These are phyloP conservation scores for Vaccinium darrowii DNA, from an alignment of 148 eudicot genomes.

Conservation along the genomic window DNA sequence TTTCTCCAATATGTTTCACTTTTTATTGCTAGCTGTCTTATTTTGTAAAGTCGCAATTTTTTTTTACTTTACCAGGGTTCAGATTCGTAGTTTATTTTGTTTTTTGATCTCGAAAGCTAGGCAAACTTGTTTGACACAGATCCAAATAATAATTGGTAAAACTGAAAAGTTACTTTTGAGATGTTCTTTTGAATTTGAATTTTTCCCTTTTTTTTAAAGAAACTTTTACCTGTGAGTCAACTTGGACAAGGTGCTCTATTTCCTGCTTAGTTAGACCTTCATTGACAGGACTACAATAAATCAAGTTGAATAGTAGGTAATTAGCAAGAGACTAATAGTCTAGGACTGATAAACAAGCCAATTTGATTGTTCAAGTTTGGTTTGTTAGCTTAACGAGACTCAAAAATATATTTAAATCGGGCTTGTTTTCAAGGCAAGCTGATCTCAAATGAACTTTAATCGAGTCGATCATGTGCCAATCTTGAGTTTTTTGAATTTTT, in stretches of 20 bases:
- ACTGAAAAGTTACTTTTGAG: background rate
- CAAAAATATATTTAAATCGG: background rate
- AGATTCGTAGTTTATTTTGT: background rate
- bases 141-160: background rate
- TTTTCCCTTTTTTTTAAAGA: no score
- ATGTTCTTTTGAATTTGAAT: background rate
- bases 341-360: background rate
- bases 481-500: background rate
- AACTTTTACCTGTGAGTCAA: no score
- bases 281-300: background rate
- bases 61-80: background rate
- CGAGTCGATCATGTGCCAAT: background rate
- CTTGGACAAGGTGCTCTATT: background rate
- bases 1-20: background rate
- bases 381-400: no score
- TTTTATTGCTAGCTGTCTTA: background rate
- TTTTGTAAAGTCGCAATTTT: background rate
- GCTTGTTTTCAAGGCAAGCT: background rate
- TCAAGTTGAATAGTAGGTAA: background rate
- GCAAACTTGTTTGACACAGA: background rate
- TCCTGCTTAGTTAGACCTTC: background rate
- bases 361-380: background rate
- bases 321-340: background rate
- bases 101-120: background rate
- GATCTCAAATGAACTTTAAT: no score